phyloP scores from a whole-genome alignment of 208 protist genomes.

The Jaenimonas drosophilae region DNA sequence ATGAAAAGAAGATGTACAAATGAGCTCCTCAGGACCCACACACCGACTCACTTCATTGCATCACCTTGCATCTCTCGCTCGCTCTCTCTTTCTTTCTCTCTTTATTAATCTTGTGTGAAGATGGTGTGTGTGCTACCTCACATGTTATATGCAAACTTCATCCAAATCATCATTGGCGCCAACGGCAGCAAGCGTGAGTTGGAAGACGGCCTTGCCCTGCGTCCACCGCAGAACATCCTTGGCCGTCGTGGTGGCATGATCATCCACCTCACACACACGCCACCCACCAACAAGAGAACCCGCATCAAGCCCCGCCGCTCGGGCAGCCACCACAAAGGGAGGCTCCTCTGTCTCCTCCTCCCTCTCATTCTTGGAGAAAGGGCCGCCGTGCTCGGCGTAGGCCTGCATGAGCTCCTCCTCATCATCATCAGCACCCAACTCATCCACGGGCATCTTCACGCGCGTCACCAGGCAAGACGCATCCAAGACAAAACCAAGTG shows the following conservation, averaged over 20 bases:
- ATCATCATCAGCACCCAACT: neutral
- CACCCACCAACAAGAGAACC: neutral
- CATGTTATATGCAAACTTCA: too few species aligned
- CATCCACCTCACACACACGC: constrained; percentile 1
- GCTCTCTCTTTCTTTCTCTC: neutral
- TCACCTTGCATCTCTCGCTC: neutral
- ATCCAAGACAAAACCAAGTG: neutral
- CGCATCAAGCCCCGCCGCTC: neutral
- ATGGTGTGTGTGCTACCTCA: neutral
- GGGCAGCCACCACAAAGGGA: neutral
- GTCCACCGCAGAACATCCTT: neutral
- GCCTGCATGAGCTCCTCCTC: neutral
- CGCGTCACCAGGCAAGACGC: too few species aligned
- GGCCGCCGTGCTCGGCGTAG: neutral
- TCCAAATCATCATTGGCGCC: too few species aligned
- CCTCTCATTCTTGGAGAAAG: too few species aligned
- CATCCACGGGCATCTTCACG: too few species aligned
- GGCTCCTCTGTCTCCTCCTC: neutral
- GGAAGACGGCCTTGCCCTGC: neutral
- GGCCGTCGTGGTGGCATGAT: neutral
- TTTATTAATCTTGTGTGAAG: neutral
- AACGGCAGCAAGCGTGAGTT: neutral
- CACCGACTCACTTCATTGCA: neutral
- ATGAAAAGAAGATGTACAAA: constrained; percentile 1
- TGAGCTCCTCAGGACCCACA: neutral